Base-by-base conservation (phyloP, 2,329 filamentous ascomycete genomes). In the Celoporthe dispersa region DNA sequence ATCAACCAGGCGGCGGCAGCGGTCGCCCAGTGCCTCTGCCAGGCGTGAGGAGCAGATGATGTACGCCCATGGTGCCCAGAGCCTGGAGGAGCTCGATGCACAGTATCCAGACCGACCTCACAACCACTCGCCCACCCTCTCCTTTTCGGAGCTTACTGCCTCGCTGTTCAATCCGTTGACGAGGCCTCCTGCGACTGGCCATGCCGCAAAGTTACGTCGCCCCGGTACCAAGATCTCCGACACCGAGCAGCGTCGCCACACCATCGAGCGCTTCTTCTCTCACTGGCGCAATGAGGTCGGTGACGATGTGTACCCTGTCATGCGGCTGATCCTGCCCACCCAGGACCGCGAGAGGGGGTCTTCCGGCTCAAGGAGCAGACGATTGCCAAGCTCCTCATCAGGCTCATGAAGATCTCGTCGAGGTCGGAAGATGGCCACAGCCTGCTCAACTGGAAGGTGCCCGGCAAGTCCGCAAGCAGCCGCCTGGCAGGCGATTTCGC, bases 351-450 rank as follows among this genome's bases (percentile, higher is more conserved):
- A 98, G 76, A 89, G 96, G 63, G 92, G 25, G 94, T 97, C 84
- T 99, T 98, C 76, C 94, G 95, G 0, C 84, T 99, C 55, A 98
- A 98, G 78, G 96, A 99, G 82, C 94, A 92, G 78, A 88, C 91
- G 6, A 94, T 99, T 71, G 95, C 91, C 12, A 97, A 94, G 78
- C 82, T 98, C 28, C 84, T 98, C n/a, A 92, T 98, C 70, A 95
- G 94, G 78, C 87, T 97, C 53, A 91, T 97, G 85, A 95, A 94
- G 77, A 97, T 99, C 75, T 91, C 94, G 82, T 93, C 91, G 76
- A 91, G 94, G 75, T 97, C 94, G 0, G 93, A 97, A 73, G 95
- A 98, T 82, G 95, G 91, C 0, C 91, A 91, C 77, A 94, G 88
- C 73, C 84, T 99, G 33, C 80, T 97, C 68, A 93, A 97, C 73